phyloP scores from a whole-genome alignment of 2,329 filamentous ascomycete species.

The Cytospora paraplurivora region DNA sequence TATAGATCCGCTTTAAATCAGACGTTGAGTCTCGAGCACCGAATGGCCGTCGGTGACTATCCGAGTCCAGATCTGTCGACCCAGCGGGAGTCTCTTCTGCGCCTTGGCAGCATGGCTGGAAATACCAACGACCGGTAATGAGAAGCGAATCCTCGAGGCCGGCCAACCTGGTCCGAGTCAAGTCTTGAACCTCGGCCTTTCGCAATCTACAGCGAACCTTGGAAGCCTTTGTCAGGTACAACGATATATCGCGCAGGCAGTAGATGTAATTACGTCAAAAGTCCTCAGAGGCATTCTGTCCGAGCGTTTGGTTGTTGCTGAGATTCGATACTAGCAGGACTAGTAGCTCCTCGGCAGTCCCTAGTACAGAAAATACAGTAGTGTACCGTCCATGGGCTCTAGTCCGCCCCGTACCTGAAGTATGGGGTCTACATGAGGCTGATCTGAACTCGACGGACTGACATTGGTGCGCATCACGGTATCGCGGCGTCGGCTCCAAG shows the following conservation, averaged over 20 bases:
- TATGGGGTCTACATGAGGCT: background rate
- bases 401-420: background rate
- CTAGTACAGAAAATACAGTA: background rate
- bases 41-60: conserved; percentile 18
- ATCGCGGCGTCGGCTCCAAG: background rate
- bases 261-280: conserved; percentile 1
- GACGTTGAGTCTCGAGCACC: conserved; percentile 19
- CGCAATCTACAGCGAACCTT: background rate
- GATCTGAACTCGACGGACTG: background rate
- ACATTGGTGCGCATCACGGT: background rate
- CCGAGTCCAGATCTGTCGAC: conserved; percentile 26
- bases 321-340: background rate
- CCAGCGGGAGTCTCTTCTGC: conserved; percentile 5
- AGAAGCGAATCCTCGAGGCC: conserved; percentile 12
- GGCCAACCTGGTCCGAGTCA: conserved; percentile 4
- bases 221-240: background rate
- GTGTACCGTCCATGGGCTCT: background rate
- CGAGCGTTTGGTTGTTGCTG: background rate
- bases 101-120: conserved; percentile 10
- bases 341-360: background rate
- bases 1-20: conserved; percentile 24
- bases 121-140: background rate
- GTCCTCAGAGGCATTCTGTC: background rate
- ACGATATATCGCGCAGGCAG: background rate
- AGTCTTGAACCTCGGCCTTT: background rate